Evolutionary conservation across 306 rosid genomes (phyloP).

Genomic region (Glycine latifolia): DNA sequence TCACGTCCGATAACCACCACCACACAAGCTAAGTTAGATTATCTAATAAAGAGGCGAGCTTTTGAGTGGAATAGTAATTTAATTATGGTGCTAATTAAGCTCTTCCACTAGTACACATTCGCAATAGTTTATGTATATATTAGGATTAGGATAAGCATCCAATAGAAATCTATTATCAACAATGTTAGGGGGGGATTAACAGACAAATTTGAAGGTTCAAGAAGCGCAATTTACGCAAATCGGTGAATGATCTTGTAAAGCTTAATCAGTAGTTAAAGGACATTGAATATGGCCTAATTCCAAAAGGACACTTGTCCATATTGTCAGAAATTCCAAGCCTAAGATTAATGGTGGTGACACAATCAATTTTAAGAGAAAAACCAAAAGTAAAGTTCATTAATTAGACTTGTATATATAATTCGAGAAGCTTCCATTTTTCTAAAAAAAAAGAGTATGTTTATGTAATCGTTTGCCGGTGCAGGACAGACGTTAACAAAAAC

Average conservation of each 20-base stretch:
- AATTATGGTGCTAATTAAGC: constrained; percentile 16
- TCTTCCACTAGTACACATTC: constrained; percentile 27
- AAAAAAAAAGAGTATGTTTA: too few species aligned
- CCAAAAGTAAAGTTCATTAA: background rate
- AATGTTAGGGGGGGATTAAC: background rate
- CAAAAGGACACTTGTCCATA: background rate
- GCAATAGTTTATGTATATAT: constrained; percentile 21
- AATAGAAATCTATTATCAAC: constrained; percentile 26
- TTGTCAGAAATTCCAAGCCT: constrained; percentile 2
- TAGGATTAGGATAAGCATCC: constrained; percentile 45
- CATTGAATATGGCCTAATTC: constrained; percentile 2
- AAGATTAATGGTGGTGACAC: constrained; percentile 8
- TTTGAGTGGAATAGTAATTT: constrained; percentile 30
- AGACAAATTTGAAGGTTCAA: constrained; percentile 37
- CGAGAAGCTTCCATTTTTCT: background rate
- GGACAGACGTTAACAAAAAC: too few species aligned
- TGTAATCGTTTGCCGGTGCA: too few species aligned
- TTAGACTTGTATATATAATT: background rate
- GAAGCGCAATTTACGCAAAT: constrained; percentile 26
- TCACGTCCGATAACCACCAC: constrained; percentile 53
- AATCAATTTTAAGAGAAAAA: background rate
- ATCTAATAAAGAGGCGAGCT: constrained; percentile 12
- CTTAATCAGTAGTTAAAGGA: background rate
- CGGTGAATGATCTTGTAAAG: background rate
- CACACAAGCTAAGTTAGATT: constrained; percentile 42